Percentiles rank a stretch among this genome's conserved stretches.
These are phyloP conservation scores for Bryoerythrophyllum caledonicum DNA, from an alignment of 225 moss, liverwort and hornwort genomes.

Conservation along the genomic window DNA sequence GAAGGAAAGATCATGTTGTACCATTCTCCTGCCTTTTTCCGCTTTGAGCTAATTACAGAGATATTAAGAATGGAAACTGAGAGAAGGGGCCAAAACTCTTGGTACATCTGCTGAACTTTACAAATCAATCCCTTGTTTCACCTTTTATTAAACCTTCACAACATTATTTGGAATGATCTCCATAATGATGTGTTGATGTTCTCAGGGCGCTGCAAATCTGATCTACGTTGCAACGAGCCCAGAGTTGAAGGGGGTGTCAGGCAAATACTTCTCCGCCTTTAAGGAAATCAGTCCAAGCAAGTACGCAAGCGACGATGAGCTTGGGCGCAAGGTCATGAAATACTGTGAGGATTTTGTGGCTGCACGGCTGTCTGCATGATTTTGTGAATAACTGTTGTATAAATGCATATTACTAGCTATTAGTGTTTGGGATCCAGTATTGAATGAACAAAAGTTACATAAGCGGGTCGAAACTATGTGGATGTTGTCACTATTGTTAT, in stretches of 20 bases:
- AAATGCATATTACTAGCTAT: background rate
- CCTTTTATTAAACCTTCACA: background rate
- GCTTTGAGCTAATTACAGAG: too few species aligned
- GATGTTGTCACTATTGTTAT: background rate
- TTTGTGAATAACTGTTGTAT: background rate
- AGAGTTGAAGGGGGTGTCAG: slow-evolving; percentile 37
- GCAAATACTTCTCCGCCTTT: slow-evolving; percentile 39
- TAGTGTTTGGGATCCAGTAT: too few species aligned
- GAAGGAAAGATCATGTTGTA: too few species aligned
- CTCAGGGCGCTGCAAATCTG: slow-evolving; percentile 43
- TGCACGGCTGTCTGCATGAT: slow-evolving; percentile 8
- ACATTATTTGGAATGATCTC: background rate
- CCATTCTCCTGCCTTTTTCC: too few species aligned
- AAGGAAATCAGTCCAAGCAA: slow-evolving; percentile 29
- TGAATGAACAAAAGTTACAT: too few species aligned
- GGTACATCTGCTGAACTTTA: too few species aligned
- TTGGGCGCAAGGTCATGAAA: slow-evolving; percentile 28
- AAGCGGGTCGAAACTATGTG: too few species aligned
- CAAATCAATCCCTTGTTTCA: background rate
- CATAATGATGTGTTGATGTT: background rate
- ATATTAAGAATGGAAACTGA: too few species aligned
- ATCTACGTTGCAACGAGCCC: slow-evolving; percentile 35
- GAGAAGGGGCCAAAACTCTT: too few species aligned
- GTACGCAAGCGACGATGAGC: slow-evolving; percentile 33
- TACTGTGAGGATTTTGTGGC: slow-evolving; percentile 36